Percentiles rank a stretch among this genome's conserved stretches.
These are phyloP conservation scores for Nakaseomyces nivariensis DNA, from an alignment of 1,139 yeast genomes.

Conservation along the genomic window DNA sequence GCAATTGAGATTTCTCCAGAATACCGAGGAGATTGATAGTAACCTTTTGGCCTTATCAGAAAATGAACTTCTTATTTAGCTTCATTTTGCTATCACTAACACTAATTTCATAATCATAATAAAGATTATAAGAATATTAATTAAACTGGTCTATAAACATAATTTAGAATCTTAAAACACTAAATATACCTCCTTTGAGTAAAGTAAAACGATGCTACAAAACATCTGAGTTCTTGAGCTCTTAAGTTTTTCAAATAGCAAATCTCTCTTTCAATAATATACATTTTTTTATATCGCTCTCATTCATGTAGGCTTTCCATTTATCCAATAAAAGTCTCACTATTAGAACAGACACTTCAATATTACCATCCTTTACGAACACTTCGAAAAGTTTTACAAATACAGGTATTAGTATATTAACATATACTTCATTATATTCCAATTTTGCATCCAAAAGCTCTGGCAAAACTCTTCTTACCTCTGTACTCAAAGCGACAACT, in stretches of 20 bases:
- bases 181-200: too few species aligned
- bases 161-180: too few species aligned
- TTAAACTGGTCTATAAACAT: too few species aligned
- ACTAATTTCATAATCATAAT: background rate
- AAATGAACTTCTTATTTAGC: background rate
- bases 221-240: too few species aligned
- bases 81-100: too few species aligned
- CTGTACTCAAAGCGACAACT: background rate
- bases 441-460: background rate
- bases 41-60: background rate
- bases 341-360: background rate
- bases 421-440: background rate
- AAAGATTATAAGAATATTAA: too few species aligned
- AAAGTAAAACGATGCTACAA: too few species aligned
- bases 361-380: background rate
- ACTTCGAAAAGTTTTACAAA: background rate
- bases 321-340: background rate
- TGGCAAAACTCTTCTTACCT: background rate
- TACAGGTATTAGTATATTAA: background rate
- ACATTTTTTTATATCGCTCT: background rate
- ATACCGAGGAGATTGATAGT: background rate
- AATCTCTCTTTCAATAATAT: background rate
- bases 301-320: background rate
- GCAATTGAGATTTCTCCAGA: slow-evolving; percentile 5
- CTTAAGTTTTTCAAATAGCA: background rate